Conservation (phyloP, 1,284 basidiomycete species). For the Tetrapyrgos nigripes region DNA sequence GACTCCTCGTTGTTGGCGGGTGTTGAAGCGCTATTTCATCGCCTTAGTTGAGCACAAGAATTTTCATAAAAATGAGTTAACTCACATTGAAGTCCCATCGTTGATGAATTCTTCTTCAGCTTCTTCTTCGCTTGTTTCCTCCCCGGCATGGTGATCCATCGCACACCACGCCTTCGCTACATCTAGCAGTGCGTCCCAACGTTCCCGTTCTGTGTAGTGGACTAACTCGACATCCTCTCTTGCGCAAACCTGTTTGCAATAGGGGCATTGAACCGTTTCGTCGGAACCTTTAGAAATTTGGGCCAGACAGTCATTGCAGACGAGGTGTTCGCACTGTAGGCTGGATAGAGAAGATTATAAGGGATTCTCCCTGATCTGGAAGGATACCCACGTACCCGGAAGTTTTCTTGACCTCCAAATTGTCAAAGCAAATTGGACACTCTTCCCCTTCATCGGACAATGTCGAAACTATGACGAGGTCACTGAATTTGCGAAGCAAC, state of each 20-base stretch:
- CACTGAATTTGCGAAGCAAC: conserved; percentile 50
- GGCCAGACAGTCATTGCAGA: conserved; percentile 47
- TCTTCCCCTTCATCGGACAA: conserved; percentile 46
- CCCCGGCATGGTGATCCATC: conserved; percentile 42
- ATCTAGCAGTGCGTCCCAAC: conserved; percentile 55
- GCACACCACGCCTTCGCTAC: conserved; percentile 47
- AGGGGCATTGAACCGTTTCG: conserved; percentile 45
- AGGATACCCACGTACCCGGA: conserved; percentile 31
- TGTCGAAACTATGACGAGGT: conserved; percentile 45
- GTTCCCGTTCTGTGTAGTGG: conserved; percentile 47
- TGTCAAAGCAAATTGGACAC: conserved; percentile 51
- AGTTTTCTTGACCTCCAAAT: conserved; percentile 41
- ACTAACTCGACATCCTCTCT: conserved; percentile 47
- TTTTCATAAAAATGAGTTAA: conserved; percentile 6
- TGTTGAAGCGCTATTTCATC: not conserved
- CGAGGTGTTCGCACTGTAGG: conserved; percentile 49
- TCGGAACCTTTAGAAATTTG: conserved; percentile 30
- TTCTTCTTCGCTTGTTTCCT: conserved; percentile 50
- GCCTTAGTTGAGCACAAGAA: not conserved
- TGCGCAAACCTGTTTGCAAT: conserved; percentile 40
- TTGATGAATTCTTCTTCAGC: conserved; percentile 48
- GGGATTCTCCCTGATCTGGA: not conserved
- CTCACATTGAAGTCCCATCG: conserved; percentile 26
- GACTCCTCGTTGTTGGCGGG: not conserved
- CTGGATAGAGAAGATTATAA: conserved; percentile 31